Percentiles rank a stretch among this genome's conserved stretches.
Conservation (phyloP, 2,329 filamentous ascomycete genomes). For the Exserohilum rostratum region DNA sequence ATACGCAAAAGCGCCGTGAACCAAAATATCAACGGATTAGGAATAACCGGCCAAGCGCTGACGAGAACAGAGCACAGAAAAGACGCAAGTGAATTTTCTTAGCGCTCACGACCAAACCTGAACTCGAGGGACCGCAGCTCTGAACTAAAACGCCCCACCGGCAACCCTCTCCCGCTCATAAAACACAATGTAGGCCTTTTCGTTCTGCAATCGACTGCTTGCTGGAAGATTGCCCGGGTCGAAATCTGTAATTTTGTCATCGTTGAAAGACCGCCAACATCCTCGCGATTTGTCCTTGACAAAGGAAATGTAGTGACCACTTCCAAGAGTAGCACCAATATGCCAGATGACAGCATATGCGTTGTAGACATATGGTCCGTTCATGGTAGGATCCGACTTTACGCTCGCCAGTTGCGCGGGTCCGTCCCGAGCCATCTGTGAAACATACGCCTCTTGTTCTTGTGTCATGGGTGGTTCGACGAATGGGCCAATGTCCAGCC, state of each 20-base stretch:
- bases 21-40: constrained; percentile 1
- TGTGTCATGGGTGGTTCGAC: constrained; percentile 57
- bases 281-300: constrained; percentile 57
- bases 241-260: constrained; percentile 60
- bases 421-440: constrained; percentile 32
- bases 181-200: constrained; percentile 70
- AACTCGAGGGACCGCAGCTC: too few relatives aligned
- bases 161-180: constrained; percentile 56
- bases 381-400: constrained; percentile 52
- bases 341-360: constrained; percentile 86
- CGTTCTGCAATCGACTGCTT: constrained; percentile 63
- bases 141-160: constrained; percentile 32
- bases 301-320: constrained; percentile 81
- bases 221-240: constrained; percentile 58
- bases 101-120: neutral
- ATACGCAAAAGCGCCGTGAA: neutral
- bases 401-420: constrained; percentile 37
- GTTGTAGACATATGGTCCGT: constrained; percentile 74
- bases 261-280: constrained; percentile 68
- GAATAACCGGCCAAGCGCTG: neutral
- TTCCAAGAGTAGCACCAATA: constrained; percentile 67
- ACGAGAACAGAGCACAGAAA: neutral
- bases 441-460: constrained; percentile 48
- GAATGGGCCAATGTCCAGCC: constrained; percentile 68
- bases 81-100: neutral